Percentiles rank a stretch among this genome's conserved stretches.
These are phyloP conservation scores for Leccinum truebloodii DNA, from an alignment of 768 basidiomycete species.

Conservation along the genomic window DNA sequence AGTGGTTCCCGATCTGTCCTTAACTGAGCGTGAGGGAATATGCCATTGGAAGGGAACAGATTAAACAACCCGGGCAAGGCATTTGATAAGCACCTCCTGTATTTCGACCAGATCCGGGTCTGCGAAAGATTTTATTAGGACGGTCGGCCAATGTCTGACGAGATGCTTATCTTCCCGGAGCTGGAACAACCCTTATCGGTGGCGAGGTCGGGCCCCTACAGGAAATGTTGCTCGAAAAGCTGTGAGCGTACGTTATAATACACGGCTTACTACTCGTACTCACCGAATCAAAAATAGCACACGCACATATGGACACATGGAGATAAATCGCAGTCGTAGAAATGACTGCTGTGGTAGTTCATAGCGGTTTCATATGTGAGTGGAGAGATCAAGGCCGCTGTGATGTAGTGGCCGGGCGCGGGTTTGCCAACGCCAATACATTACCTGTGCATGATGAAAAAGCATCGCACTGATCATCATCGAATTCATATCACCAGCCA, in stretches of 20 bases:
- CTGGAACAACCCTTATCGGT: constrained; percentile 4
- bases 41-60: background rate
- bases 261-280: background rate
- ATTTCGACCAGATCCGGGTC: background rate
- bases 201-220: background rate
- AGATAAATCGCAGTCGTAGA: background rate
- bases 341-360: background rate
- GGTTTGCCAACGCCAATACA: background rate
- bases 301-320: background rate
- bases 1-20: constrained; percentile 5
- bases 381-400: background rate
- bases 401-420: background rate
- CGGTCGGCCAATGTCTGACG: constrained; percentile 11
- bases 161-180: constrained; percentile 21
- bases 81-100: constrained; percentile 19
- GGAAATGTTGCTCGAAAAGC: background rate
- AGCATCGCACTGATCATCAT: background rate
- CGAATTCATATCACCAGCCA: background rate
- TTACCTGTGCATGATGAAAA: background rate
- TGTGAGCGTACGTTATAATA: constrained; percentile 1
- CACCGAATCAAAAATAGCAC: background rate
- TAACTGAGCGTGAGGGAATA: background rate
- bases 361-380: background rate
- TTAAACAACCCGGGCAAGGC: background rate
- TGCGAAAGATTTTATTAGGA: constrained; percentile 2